Evolutionary conservation across 257 asterid species (phyloP).

Genomic region (Coffea eugenioides): DNA sequence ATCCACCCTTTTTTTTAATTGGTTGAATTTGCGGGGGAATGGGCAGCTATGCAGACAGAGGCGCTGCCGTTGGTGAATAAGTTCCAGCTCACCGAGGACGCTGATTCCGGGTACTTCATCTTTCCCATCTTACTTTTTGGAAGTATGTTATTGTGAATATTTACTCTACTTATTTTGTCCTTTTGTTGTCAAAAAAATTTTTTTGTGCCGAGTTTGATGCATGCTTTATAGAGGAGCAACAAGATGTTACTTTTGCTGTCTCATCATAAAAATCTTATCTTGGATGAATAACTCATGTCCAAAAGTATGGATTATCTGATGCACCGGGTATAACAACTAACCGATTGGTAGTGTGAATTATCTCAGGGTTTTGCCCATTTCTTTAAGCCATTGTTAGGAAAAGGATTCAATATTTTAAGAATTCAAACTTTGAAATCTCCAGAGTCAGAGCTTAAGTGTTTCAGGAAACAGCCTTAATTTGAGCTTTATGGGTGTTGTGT

Average conservation of each 20-base stretch:
- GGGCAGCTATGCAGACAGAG: constrained; percentile 90
- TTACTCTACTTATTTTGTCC: constrained; percentile 4
- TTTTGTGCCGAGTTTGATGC: neutral
- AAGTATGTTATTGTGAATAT: neutral
- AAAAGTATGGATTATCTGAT: neutral
- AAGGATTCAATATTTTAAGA: neutral
- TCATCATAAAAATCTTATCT: neutral
- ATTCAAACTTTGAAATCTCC: neutral
- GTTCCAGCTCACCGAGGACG: constrained; percentile 65
- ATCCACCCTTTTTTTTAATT: neutral
- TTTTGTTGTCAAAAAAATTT: neutral
- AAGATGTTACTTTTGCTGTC: too few species aligned
- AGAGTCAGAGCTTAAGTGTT: neutral
- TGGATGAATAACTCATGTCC: neutral
- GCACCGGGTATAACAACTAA: neutral
- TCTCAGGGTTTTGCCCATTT: neutral
- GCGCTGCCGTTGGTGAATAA: constrained; percentile 78
- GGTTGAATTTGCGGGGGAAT: neutral
- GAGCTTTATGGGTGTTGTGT: neutral
- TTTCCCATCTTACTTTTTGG: neutral
- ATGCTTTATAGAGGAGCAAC: neutral
- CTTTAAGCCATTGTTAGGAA: neutral
- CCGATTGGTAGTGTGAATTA: neutral
- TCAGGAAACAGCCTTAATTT: too few species aligned
- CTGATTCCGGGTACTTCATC: constrained; percentile 49